Conservation (phyloP, 805 yeast genomes). For the Metschnikowia aberdeeniae region DNA sequence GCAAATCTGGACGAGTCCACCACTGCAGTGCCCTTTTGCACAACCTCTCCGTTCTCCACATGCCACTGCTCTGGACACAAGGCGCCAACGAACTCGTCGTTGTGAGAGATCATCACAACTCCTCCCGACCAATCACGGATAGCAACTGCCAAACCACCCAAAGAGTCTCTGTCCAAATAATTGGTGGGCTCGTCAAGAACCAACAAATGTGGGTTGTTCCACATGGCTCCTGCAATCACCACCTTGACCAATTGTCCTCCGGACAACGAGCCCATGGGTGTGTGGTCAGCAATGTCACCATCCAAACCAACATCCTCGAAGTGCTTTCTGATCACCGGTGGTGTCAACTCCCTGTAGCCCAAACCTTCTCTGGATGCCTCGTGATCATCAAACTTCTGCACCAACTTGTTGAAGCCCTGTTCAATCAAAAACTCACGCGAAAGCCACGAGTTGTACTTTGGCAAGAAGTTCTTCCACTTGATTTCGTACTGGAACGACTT, state of each 20-base stretch:
- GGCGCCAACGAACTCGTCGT: slow-evolving; percentile 95
- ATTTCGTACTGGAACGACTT: slow-evolving; percentile 95
- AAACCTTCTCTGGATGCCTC: slow-evolving; percentile 48
- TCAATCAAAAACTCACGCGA: slow-evolving; percentile 77
- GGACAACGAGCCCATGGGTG: slow-evolving; percentile 92
- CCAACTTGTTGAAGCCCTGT: slow-evolving; percentile 39
- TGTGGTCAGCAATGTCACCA: slow-evolving; percentile 97
- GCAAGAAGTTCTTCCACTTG: slow-evolving; percentile 90
- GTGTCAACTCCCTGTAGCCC: slow-evolving; percentile 59
- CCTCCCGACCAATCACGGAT: slow-evolving; percentile 98
- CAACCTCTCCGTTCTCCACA: slow-evolving; percentile 87
- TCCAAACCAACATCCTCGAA: slow-evolving; percentile 97
- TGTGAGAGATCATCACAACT: slow-evolving; percentile 97
- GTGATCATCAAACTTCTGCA: slow-evolving; percentile 45
- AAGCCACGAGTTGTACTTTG: slow-evolving; percentile 92
- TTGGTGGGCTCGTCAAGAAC: slow-evolving; percentile 98
- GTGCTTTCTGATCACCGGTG: slow-evolving; percentile 91
- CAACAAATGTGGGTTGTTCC: slow-evolving; percentile 97
- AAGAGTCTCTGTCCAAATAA: slow-evolving; percentile 94
- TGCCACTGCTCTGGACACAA: slow-evolving; percentile 98
- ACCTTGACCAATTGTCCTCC: slow-evolving; percentile 99
- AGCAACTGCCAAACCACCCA: slow-evolving; percentile 96
- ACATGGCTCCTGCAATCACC: slow-evolving; percentile 99
- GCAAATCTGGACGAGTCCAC: slow-evolving; percentile 80
- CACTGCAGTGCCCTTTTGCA: slow-evolving; percentile 73